Conservation (phyloP, 2,329 filamentous ascomycete genomes). For the Biscogniauxia mediterranea region DNA sequence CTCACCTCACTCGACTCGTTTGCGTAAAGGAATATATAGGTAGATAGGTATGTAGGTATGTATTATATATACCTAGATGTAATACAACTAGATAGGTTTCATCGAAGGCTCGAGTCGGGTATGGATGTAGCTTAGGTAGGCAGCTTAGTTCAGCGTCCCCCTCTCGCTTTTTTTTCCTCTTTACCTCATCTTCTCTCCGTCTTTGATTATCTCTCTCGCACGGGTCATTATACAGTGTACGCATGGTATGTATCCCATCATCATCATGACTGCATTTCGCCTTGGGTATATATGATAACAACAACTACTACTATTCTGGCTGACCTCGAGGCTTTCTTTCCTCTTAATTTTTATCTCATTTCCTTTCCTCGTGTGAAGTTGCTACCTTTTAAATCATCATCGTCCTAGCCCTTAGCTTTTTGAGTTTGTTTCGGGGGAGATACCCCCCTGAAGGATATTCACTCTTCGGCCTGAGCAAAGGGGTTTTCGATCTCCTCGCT, state of each 20-base stretch:
- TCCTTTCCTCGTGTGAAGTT: too few relatives aligned
- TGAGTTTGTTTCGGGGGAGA: too few relatives aligned
- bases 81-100: too few relatives aligned
- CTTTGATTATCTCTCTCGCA: not conserved
- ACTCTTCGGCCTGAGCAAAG: constrained; percentile 72
- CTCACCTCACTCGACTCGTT: too few relatives aligned
- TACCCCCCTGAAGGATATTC: constrained; percentile 5
- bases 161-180: too few relatives aligned
- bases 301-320: not conserved
- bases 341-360: not conserved
- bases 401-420: too few relatives aligned
- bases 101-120: too few relatives aligned
- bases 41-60: not conserved
- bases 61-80: not conserved
- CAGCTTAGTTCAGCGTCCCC: too few relatives aligned
- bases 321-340: not conserved
- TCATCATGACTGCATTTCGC: not conserved
- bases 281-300: not conserved
- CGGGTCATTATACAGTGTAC: not conserved
- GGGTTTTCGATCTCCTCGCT: constrained; percentile 96
- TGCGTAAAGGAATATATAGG: not conserved
- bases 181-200: not conserved
- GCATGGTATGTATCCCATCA: not conserved
- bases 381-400: too few relatives aligned
- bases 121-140: too few relatives aligned